Conservation (phyloP, 2,329 filamentous ascomycete genomes). For the Scytalidium sp. region DNA sequence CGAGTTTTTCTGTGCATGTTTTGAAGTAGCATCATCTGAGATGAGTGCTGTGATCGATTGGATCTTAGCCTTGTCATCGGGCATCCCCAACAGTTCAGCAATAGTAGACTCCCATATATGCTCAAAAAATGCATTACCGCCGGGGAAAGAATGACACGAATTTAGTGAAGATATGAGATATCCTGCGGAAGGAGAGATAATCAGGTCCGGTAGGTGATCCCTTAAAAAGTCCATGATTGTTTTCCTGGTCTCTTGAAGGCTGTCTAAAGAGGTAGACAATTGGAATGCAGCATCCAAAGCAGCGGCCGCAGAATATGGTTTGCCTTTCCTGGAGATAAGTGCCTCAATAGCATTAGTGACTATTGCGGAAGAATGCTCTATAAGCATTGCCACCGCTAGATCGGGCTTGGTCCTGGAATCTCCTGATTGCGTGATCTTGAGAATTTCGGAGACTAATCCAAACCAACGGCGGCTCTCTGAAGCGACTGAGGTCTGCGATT, state of each 20-base stretch:
- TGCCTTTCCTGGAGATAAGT: constrained; percentile 54
- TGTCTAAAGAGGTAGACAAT: constrained; percentile 36
- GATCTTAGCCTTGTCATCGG: constrained; percentile 26
- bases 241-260: constrained; percentile 38
- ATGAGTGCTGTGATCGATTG: constrained; percentile 43
- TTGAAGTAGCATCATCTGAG: constrained; percentile 35
- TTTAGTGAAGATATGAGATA: constrained; percentile 66
- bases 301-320: constrained; percentile 63
- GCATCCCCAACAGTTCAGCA: constrained; percentile 33
- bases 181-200: constrained; percentile 66
- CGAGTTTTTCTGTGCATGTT: constrained; percentile 35
- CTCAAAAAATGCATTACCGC: constrained; percentile 24
- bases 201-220: constrained; percentile 53
- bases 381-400: constrained; percentile 30
- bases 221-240: constrained; percentile 49
- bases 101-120: constrained; percentile 33
- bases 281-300: constrained; percentile 51
- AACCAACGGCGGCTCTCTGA: constrained; percentile 68
- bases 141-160: constrained; percentile 44
- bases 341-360: constrained; percentile 39
- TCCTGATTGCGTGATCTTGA: constrained; percentile 26
- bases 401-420: background rate
- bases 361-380: constrained; percentile 15
- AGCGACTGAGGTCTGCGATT: constrained; percentile 68
- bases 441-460: constrained; percentile 29